Evolutionary conservation across 768 basidiomycete species (phyloP), one percentile per base, ranked within the genome.

Genomic region (Mycena galericulata): DNA sequence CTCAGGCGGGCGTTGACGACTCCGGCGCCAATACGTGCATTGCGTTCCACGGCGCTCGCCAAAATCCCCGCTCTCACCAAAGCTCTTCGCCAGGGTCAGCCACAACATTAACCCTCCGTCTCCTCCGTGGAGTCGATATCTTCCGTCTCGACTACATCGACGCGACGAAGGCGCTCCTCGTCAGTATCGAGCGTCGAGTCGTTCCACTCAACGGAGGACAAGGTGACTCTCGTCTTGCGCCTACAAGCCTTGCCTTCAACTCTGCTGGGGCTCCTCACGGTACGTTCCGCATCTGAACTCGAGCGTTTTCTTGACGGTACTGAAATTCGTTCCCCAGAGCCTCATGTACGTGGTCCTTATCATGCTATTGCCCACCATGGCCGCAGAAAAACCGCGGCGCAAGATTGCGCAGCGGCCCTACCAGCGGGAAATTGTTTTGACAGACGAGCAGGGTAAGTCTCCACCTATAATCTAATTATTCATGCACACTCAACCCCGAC

Each of bases 111-210:
- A 20, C 15, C 32, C 5, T 34, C 46, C 36, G 24, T n/a, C 36
- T 20, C 45, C 18, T 49, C 47, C 15, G 27, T 29, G 2, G 24
- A n/a, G 22, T 26, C 46, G 34, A 14, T 36, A 26, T 29, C 50
- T 17, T 34, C 50, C 2, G 29, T 40, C 29, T 27, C 63, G 7
- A 40, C 49, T 11, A 9, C 36, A 8, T 51, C 51, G 14, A 27
- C 51, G 6, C 50, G 50, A 38, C 58, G 57, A 30, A n/a, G n/a
- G n/a, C 57, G 65, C 22, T 29, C 20, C 20, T 60, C 57, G 0
- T 66, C 65, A 3, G 41, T 60, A 3, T 45, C 49, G 20, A 63
- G 62, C 43, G 15, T 63, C 30, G 62, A 63, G 43, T 60, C 65
- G 2, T 66, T 66, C 34, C 45, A 8, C 24, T 66, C 65, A n/a